Conservation (phyloP, 768 basidiomycete species). For the Boletus sensibilis region DNA sequence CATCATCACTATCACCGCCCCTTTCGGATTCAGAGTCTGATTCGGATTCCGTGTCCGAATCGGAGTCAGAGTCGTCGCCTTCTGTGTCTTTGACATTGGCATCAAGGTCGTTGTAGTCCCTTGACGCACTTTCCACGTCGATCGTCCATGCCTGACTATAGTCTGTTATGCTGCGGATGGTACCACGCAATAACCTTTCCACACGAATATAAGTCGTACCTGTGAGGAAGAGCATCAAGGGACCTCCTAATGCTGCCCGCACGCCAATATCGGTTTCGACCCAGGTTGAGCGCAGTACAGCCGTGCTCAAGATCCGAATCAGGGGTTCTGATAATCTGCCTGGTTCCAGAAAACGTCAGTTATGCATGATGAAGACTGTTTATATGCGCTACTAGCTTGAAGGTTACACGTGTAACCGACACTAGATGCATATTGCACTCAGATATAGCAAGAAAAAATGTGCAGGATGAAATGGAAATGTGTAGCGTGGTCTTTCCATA, state of each 20-base stretch:
- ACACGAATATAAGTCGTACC: constrained; percentile 39
- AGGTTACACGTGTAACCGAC: background rate
- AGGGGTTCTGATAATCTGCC: constrained; percentile 29
- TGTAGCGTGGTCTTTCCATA: background rate
- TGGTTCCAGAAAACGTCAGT: constrained; percentile 10
- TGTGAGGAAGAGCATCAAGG: constrained; percentile 67
- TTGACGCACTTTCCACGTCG: constrained; percentile 17
- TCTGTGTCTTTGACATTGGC: constrained; percentile 14
- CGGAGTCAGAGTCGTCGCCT: constrained; percentile 34
- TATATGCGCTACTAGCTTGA: background rate
- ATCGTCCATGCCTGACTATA: constrained; percentile 63
- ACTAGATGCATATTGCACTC: background rate
- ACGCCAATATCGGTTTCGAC: constrained; percentile 71
- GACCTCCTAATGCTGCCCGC: constrained; percentile 65
- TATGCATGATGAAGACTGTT: constrained; percentile 3
- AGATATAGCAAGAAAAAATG: background rate
- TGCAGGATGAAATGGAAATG: background rate
- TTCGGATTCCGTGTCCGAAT: constrained; percentile 31
- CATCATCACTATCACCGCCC: constrained; percentile 35
- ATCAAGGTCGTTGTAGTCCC: constrained; percentile 31
- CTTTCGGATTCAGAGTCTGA: constrained; percentile 16
- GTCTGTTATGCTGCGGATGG: constrained; percentile 39
- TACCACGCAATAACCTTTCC: background rate
- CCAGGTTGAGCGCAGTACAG: constrained; percentile 66
- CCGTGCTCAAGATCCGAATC: constrained; percentile 51